Evolutionary conservation across 2,329 filamentous ascomycete species (phyloP).

Genomic region (Colletotrichum tropicale): DNA sequence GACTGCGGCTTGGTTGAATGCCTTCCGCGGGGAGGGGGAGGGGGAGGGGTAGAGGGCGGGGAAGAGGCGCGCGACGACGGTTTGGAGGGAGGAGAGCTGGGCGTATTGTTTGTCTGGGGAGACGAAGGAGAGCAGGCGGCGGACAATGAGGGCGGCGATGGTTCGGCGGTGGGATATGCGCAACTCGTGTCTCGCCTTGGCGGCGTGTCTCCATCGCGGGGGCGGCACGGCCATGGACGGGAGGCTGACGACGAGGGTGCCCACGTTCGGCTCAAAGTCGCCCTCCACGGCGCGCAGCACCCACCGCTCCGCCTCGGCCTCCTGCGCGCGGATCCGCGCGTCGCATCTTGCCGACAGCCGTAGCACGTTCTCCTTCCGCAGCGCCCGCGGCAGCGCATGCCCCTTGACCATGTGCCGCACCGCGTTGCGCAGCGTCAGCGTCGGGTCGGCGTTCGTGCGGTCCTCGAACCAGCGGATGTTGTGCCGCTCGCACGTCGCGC

Average conservation of each 20-base stretch:
- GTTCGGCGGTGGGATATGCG: slow-evolving; percentile 41
- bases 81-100: slow-evolving; percentile 47
- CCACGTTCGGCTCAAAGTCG: slow-evolving; percentile 51
- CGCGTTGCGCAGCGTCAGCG: slow-evolving; percentile 81
- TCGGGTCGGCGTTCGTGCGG: slow-evolving; percentile 78
- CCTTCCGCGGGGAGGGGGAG: slow-evolving; percentile 31
- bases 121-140: slow-evolving; percentile 53
- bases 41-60: slow-evolving; percentile 39
- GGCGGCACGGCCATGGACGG: slow-evolving; percentile 36
- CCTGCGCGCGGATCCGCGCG: slow-evolving; percentile 44
- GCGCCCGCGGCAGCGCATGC: slow-evolving; percentile 68
- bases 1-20: slow-evolving; percentile 45
- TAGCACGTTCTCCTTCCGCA: slow-evolving; percentile 70
- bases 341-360: slow-evolving; percentile 60
- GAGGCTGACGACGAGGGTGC: slow-evolving; percentile 51
- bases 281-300: slow-evolving; percentile 53
- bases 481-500: slow-evolving; percentile 74
- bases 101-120: slow-evolving; percentile 52
- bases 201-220: slow-evolving; percentile 11
- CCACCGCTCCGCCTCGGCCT: slow-evolving; percentile 58
- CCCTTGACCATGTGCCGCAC: slow-evolving; percentile 69
- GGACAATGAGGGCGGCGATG: slow-evolving; percentile 51
- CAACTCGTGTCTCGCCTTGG: slow-evolving; percentile 21
- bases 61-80: slow-evolving; percentile 51
- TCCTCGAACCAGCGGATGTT: slow-evolving; percentile 82